These are phyloP conservation scores for Porphyrellus cyaneotinctus DNA, from an alignment of 768 basidiomycete species.

Conservation along the genomic window DNA sequence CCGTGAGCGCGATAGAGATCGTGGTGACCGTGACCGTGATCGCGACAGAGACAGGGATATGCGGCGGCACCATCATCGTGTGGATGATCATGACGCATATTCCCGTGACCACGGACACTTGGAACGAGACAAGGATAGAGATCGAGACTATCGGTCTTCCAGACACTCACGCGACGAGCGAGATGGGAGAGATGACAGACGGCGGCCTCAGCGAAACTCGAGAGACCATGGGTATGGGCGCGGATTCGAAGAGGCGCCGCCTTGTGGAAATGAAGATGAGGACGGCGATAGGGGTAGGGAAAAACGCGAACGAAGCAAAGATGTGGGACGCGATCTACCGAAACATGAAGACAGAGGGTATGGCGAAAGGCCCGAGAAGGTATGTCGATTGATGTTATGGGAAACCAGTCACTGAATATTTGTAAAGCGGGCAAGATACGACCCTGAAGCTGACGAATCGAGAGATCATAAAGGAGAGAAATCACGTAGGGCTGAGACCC, in stretches of 20 bases:
- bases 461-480: slow-evolving; percentile 40
- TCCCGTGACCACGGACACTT: slow-evolving; percentile 33
- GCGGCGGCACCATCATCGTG: slow-evolving; percentile 32
- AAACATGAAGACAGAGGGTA: slow-evolving; percentile 44
- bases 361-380: slow-evolving; percentile 66
- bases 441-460: slow-evolving; percentile 42
- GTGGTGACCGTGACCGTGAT: slow-evolving; percentile 40
- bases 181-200: slow-evolving; percentile 49
- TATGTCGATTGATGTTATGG: slow-evolving; percentile 24
- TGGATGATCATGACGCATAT: slow-evolving; percentile 33
- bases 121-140: slow-evolving; percentile 36
- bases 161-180: slow-evolving; percentile 54
- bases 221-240: slow-evolving; percentile 38
- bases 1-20: slow-evolving; percentile 40
- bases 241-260: slow-evolving; percentile 49
- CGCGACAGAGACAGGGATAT: slow-evolving; percentile 41
- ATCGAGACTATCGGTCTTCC: slow-evolving; percentile 41
- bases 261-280: slow-evolving; percentile 40
- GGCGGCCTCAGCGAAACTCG: slow-evolving; percentile 39
- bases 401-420: slow-evolving; percentile 12
- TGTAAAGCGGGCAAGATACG: slow-evolving; percentile 51
- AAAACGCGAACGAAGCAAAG: slow-evolving; percentile 48
- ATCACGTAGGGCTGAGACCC: slow-evolving; percentile 62
- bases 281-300: slow-evolving; percentile 27
- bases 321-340: slow-evolving; percentile 31